Conservation (phyloP, 2,329 filamentous ascomycete genomes). For the Fusarium proliferatum region DNA sequence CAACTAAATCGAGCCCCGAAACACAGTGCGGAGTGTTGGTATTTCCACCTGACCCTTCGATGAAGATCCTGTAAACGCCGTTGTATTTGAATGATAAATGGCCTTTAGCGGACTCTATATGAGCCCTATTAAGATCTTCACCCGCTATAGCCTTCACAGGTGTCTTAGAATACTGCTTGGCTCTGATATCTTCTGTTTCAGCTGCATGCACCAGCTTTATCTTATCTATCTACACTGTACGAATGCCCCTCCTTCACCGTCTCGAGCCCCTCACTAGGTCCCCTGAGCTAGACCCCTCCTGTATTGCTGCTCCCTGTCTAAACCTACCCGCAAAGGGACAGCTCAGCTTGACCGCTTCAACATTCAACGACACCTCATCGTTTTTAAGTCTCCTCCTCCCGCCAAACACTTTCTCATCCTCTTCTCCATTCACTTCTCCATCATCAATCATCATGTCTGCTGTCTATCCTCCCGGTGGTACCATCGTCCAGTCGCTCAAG, state of each 20-base stretch:
- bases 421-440: conserved; percentile 8
- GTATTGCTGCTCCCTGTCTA: conserved; percentile 23
- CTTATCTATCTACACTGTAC: conserved; percentile 45
- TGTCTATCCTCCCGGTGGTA: conserved; percentile 71
- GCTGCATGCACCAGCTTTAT: conserved; percentile 11
- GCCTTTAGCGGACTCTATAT: background rate
- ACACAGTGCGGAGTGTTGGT: conserved; percentile 26
- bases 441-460: conserved; percentile 60
- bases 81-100: no score
- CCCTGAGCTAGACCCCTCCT: conserved; percentile 40
- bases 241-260: conserved; percentile 43
- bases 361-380: conserved; percentile 33
- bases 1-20: conserved; percentile 30
- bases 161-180: background rate
- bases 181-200: background rate
- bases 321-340: conserved; percentile 38
- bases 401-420: conserved; percentile 12
- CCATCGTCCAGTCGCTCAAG: conserved; percentile 88
- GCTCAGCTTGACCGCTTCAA: conserved; percentile 45
- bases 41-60: background rate
- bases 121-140: background rate
- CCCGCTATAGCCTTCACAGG: background rate
- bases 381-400: conserved; percentile 28
- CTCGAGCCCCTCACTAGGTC: conserved; percentile 35
- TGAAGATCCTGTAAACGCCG: background rate